Base-by-base conservation (phyloP, 2,329 filamentous ascomycete genomes). In the Colletotrichum sansevieriae region DNA sequence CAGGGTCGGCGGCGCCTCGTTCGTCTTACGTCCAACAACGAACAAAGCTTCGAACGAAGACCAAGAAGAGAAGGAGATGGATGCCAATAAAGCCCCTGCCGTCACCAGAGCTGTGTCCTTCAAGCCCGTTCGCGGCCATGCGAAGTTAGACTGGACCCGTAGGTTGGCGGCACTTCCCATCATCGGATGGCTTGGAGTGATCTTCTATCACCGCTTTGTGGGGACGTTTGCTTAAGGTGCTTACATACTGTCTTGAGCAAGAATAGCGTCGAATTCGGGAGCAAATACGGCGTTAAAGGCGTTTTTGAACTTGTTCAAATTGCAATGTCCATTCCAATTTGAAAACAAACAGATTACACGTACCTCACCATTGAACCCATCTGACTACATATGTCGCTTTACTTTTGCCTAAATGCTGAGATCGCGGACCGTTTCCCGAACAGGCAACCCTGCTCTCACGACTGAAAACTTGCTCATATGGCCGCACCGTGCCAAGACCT, bases 181-280 rank as follows among this genome's bases (percentile, higher is more conserved):
- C 15, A 18, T 68, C 33, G 57, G 55, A 12, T 68, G 62, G 54
- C 47, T 68, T 8, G 65, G 65, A 3, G 33, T 57, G 33, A 22
- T 65, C 39, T 68, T 68, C 10, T 68, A 68, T 22, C 65, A 68
- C 2, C 47, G 65, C 22, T 18, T 68, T 29, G 49, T 65, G 47
- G 62, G 43, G 62, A 52, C 62, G 15, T 68, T 65, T 44, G 65
- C 49, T n/a, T 68, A 56, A 51, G 20, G 29, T 33, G 47, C 44
- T 60, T 43, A 46, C 46, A 60, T 12, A 8, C 57, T 25, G 44
- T 33, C 18, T 52, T 52, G 44, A 58, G 54, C n/a, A 18, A 59
- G 62, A 62, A 11, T 65, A 51, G 47, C 44, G 47, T 35, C 35
- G 56, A 33, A 13, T 20, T 61, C 15, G 39, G 25, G 54, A n/a